phyloP scores from a whole-genome alignment of 2,329 filamentous ascomycete genomes.

The Penicillium sclerotiorum region DNA sequence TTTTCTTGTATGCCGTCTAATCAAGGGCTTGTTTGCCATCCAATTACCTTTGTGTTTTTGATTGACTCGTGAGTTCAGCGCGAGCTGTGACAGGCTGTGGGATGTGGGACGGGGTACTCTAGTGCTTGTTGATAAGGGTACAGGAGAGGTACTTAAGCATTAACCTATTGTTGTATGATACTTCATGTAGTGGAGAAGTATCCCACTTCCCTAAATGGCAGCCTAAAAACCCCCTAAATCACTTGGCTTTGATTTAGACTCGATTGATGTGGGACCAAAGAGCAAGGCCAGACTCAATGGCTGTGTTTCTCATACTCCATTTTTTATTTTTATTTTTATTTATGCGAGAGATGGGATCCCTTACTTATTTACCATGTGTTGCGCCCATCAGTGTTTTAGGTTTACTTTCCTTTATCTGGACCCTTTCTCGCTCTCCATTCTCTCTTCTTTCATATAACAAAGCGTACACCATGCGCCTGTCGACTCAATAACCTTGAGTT shows the following conservation, averaged over 20 bases:
- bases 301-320: background rate
- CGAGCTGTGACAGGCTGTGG: slow-evolving; percentile 8
- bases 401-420: background rate
- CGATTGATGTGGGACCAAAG: slow-evolving; percentile 13
- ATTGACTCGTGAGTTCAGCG: slow-evolving; percentile 5
- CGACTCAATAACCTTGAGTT: background rate
- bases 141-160: background rate
- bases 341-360: background rate
- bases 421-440: background rate
- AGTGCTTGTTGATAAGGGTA: background rate
- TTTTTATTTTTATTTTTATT: background rate
- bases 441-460: background rate
- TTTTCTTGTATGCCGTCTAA: too few species aligned
- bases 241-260: slow-evolving; percentile 19
- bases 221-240: slow-evolving; percentile 16
- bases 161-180: rapidly evolving
- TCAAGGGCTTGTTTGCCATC: too few species aligned
- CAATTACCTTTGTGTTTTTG: background rate
- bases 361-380: slow-evolving; percentile 9
- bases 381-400: background rate
- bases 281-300: background rate
- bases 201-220: background rate
- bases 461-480: slow-evolving; percentile 2
- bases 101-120: background rate
- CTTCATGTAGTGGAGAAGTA: slow-evolving; percentile 7